Evolutionary conservation across 2,329 filamentous ascomycete genomes (phyloP), one percentile per base, ranked within the genome.

Genomic region (Rhexocercosporidium sp.): DNA sequence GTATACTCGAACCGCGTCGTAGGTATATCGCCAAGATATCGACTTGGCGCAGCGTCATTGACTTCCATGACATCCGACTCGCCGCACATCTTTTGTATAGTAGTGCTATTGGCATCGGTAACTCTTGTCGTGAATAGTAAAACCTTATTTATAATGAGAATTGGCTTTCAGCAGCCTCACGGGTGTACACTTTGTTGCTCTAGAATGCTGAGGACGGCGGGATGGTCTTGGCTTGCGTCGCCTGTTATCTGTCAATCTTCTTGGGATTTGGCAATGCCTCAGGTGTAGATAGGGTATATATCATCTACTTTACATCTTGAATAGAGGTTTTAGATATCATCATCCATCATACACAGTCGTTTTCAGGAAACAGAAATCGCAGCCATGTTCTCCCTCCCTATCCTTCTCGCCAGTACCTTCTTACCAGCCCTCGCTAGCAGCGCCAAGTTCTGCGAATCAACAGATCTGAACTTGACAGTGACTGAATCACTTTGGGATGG

Each of bases 401-500:
- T 62, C 59, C n/a, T 62, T 46, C 11, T 53, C 12, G 29, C 29
- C 9, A 37, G 4, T 11, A n/a, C 8, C 1, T 27, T 62, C n/a
- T 25, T 62, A 8, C 46, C 46, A 22, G 34, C 29, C 14, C 34
- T 51, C 18, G 46, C 31, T 41, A 41, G 46, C 11, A n/a, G 46
- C 29, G 46, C 39, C n/a, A 44, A 39, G 37, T 34, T 51, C 31
- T 62, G 60, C 46, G 29, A 29, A 54, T 62, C 46, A 25, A 22
- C 25, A 37, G 60, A 53, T 53, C 25, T 39, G 22, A 53, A 53
- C 18, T 29, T 62, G 6, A 62, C 31, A 25, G 60, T 62, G 9
- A 44, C 39, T 27, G 60, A 62, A 1, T 34, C 60, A 9, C 46
- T 62, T 8, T 62, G 60, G 60, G 60, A 62, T 41, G 60, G 60